Conservation (phyloP, 2,329 filamentous ascomycete species). For the Chaetomium olivaceum region DNA sequence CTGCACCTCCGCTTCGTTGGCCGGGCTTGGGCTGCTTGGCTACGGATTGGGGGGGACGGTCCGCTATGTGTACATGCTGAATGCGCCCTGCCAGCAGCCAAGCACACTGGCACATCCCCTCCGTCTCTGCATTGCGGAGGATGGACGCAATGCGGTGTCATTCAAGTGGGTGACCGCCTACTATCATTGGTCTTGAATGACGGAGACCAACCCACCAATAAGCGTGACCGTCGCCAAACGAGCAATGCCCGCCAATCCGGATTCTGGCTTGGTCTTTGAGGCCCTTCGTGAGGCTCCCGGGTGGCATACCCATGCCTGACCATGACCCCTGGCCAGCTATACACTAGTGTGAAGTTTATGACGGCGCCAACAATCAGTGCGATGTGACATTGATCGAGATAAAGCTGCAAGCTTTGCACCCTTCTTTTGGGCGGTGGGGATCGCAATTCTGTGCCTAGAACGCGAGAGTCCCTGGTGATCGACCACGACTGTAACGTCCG, state of each 20-base stretch:
- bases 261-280: background rate
- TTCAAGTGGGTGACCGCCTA: background rate
- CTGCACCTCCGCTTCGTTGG: background rate
- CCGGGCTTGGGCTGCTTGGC: background rate
- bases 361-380: background rate
- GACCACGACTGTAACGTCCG: background rate
- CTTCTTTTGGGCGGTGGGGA: background rate
- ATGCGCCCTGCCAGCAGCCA: background rate
- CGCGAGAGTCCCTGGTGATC: background rate
- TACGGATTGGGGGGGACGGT: background rate
- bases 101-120: background rate
- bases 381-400: background rate
- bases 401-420: background rate
- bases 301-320: conserved; percentile 7
- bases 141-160: conserved; percentile 3
- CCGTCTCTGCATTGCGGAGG: background rate
- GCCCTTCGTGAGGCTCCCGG: conserved; percentile 2
- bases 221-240: background rate
- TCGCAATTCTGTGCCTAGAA: background rate
- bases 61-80: background rate
- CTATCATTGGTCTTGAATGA: background rate
- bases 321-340: background rate
- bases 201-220: conserved; percentile 2
- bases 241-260: conserved; percentile 3
- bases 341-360: background rate